Base-by-base conservation (phyloP, 179 eudicot genomes). In the Beta macrorhiza region DNA sequence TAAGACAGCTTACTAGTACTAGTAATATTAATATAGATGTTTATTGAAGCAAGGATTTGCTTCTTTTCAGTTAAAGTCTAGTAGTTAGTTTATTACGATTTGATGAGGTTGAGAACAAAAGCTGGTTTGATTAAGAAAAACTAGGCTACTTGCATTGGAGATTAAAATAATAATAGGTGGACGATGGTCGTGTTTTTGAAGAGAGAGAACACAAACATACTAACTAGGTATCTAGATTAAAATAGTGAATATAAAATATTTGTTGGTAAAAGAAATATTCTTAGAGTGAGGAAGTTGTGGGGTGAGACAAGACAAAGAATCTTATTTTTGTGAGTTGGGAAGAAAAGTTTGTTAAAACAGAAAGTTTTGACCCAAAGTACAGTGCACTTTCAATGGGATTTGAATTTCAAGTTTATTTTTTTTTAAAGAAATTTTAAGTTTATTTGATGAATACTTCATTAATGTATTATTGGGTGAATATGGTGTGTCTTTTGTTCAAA, bases 331-430 rank as follows among this genome's bases (percentile, higher is more conserved):
- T 81, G 80, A 82, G 52, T 57, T 20, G 70, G 57, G 47, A 64
- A 47, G 56, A 55, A 67, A 29, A 12, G 62, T 55, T 82, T 44
- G 84, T 61, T 22, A 1, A 19, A 79, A 72, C 78, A 57, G 72
- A 70, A 69, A 79, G 71, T 45, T 82, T 81, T 79, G 85, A 79
- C 81, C 55, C 29, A 56, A 80, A 62, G 77, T 81, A 45, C 78
- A 58, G 53, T 16, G 1, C 37, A 75, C 58, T 67, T 64, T 25
- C 15, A 22, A 22, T n/a, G 42, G 74, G 83, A 6, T 76, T 80
- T 75, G 55, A 67, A 79, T 71, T 47, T 79, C 77, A 58, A 71
- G 47, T 7, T 69, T 25, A 25, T 25, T 25, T 25, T 25, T 25
- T 25, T 25, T 25, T 0, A 25, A 25, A 25, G 25, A 25, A 25